Percentiles rank a stretch among this genome's conserved stretches.
phyloP scores from a whole-genome alignment of 371 early-diverging fungal genomes.

The Circinella minor region DNA sequence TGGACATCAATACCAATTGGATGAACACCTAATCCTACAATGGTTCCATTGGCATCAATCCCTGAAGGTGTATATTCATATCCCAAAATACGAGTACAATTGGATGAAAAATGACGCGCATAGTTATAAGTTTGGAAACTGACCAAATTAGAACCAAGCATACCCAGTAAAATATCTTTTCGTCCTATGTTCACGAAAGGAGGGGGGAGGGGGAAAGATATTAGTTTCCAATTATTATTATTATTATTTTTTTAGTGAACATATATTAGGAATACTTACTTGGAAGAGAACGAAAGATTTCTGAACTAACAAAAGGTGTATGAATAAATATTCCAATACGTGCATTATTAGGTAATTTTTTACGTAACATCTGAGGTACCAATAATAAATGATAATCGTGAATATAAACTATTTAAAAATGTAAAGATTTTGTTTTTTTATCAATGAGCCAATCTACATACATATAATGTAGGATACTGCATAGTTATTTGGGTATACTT shows the following conservation, averaged over 20 bases:
- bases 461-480: no score
- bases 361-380: constrained; percentile 84
- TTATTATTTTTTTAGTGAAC: background rate
- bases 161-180: constrained; percentile 88
- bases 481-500: no score
- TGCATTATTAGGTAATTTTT: constrained; percentile 67
- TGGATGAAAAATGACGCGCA: constrained; percentile 94
- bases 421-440: no score
- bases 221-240: background rate
- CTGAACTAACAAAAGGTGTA: constrained; percentile 97
- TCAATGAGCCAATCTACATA: no score
- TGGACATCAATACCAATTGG: constrained; percentile 98
- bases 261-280: constrained; percentile 36
- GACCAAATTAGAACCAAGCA: constrained; percentile 90
- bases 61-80: constrained; percentile 87
- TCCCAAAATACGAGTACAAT: constrained; percentile 90
- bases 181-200: constrained; percentile 57
- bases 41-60: constrained; percentile 76
- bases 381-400: constrained; percentile 99
- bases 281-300: constrained; percentile 87
- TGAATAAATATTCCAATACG: constrained; percentile 99
- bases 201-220: no score
- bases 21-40: constrained; percentile 86
- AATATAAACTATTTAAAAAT: constrained; percentile 64
- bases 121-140: constrained; percentile 98